phyloP scores from a whole-genome alignment of 2,329 filamentous ascomycete genomes.

The Xylaria sp. region DNA sequence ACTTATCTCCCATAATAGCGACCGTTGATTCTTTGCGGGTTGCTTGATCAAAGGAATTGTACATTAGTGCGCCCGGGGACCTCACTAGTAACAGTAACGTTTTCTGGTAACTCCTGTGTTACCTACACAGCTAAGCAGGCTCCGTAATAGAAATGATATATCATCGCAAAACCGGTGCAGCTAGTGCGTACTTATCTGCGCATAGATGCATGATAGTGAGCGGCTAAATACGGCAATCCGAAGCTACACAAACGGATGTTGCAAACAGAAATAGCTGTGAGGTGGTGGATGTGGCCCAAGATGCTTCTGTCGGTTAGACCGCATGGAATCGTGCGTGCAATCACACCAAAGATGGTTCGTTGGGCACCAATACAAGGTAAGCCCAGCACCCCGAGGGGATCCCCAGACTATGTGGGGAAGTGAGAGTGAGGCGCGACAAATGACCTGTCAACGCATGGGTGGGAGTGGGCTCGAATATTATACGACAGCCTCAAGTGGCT shows the following conservation, averaged over 20 bases:
- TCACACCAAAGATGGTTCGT: constrained; percentile 27
- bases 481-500: constrained; percentile 21
- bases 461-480: constrained; percentile 24
- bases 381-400: neutral
- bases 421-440: constrained; percentile 31
- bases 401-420: constrained; percentile 32
- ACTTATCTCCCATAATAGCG: neutral
- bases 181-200: neutral
- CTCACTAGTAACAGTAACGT: neutral
- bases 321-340: constrained; percentile 10
- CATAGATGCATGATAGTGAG: constrained; percentile 22
- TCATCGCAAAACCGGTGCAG: constrained; percentile 1
- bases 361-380: constrained; percentile 34
- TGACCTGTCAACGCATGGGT: constrained; percentile 21
- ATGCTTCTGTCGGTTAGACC: constrained; percentile 15
- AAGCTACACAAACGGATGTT: constrained; percentile 11
- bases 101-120: constrained; percentile 4
- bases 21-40: constrained; percentile 7
- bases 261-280: constrained; percentile 2
- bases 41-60: neutral
- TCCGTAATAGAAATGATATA: constrained; percentile 14
- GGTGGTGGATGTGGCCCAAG: constrained; percentile 17
- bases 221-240: constrained; percentile 27
- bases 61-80: neutral
- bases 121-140: constrained; percentile 11